Evolutionary conservation across 2,329 filamentous ascomycete genomes (phyloP), one percentile per base, ranked within the genome.

Genomic region (Waltergamsia citrina): DNA sequence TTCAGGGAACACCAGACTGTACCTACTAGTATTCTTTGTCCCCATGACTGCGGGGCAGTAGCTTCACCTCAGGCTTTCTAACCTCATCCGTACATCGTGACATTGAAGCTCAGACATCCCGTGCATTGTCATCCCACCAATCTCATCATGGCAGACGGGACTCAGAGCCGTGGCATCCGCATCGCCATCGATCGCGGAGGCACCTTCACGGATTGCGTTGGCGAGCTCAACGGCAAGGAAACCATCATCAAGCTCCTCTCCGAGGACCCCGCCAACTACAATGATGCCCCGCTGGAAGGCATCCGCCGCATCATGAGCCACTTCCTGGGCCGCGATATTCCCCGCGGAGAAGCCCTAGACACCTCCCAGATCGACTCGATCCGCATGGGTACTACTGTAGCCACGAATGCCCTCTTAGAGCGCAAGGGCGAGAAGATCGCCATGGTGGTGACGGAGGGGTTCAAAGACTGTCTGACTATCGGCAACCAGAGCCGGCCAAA

Each of bases 361-460:
- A 94, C 87, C 1, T 74, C 78, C 14, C 63, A 78, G 49, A 93
- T 95, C 46, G 85, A 92, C 46, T 87, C 83, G 36, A 94, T 95
- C 53, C 81, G 88, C 31, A 95, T 95, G 88, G 88, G 88, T 29
- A 95, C 88, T 2, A 95, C 88, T 0, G 87, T 95, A 10, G 88
- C 88, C 8, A 95, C 88, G 1, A 95, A 95, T 55, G 88, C 88
- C 0, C 60, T 95, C 36, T 68, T 95, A 3, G 88, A 95, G 57
- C 69, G 88, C 38, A 94, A 94, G 57, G 88, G 88, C 31, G 87
- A 94, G 60, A 78, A 76, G 45, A 90, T 92, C 51, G 87, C 85
- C 11, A 71, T 95, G 57, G 76, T 94, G 1, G 85, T 93, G 9
- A 94, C 85, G 2, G 80, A 78, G 44, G 88, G 88, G 0, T 94